These are phyloP conservation scores for Cutaneotrichosporon dermatis DNA, from an alignment of 1,284 basidiomycete genomes.

Conservation along the genomic window DNA sequence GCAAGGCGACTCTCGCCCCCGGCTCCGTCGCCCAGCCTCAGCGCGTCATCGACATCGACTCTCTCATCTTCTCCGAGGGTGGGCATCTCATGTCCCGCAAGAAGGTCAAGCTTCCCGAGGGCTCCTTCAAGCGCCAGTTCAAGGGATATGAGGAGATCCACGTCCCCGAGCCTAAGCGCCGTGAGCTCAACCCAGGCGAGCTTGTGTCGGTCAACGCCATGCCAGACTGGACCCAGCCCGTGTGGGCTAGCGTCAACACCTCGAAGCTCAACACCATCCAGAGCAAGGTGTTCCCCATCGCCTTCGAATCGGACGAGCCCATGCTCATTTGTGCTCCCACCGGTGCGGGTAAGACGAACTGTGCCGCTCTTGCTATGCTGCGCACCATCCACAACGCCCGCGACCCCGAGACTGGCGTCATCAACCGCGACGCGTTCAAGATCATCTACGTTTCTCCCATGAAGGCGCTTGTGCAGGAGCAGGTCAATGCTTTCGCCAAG, in stretches of 20 bases:
- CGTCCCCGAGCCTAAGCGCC: slow-evolving; percentile 86
- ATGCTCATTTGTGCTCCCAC: slow-evolving; percentile 96
- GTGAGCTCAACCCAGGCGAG: slow-evolving; percentile 58
- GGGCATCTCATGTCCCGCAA: slow-evolving; percentile 98
- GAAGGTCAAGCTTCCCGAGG: slow-evolving; percentile 94
- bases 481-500: slow-evolving; percentile 88
- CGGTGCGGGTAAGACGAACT: slow-evolving; percentile 99
- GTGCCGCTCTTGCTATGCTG: slow-evolving; percentile 89
- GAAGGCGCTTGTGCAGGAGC: slow-evolving; percentile 97
- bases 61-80: slow-evolving; percentile 92
- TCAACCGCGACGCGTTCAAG: slow-evolving; percentile 90
- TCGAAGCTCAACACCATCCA: slow-evolving; percentile 79
- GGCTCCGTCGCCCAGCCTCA: slow-evolving; percentile 85
- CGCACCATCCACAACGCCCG: slow-evolving; percentile 82
- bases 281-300: slow-evolving; percentile 85
- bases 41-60: slow-evolving; percentile 80
- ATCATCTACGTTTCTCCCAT: slow-evolving; percentile 98
- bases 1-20: slow-evolving; percentile 81
- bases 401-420: slow-evolving; percentile 73
- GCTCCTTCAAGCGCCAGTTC: slow-evolving; percentile 92
- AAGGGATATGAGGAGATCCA: slow-evolving; percentile 99
- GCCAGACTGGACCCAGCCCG: slow-evolving; percentile 81
- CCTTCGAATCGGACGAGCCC: slow-evolving; percentile 91
- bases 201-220: slow-evolving; percentile 73
- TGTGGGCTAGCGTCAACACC: slow-evolving; percentile 61